Base-by-base conservation (phyloP, 495 filamentous ascomycete genomes). In the Acidiella bohemica region DNA sequence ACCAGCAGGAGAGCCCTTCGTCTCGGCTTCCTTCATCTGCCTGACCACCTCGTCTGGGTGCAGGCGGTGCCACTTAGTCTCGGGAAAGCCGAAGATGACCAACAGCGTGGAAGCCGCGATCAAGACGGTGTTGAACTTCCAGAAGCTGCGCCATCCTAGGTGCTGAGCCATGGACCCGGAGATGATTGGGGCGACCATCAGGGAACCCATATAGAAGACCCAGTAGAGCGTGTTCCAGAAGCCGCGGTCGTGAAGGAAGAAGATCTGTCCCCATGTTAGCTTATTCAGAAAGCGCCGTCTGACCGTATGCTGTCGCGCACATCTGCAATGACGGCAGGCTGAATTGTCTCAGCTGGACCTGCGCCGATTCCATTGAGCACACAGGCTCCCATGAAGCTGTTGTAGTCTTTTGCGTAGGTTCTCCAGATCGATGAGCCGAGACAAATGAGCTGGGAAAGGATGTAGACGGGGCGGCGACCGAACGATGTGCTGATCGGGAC, bases 221-320 rank as follows among this genome's bases (percentile, higher is more conserved):
- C 74, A 80, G 53, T 80, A 80, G 10, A 78, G 60, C 0, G 75
- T 78, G 41, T 79, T 75, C 50, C 75, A 74, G 27, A 70, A 69
- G 18, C 76, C 76, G 31, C 76, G 63, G 47, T 79, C 74, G 50
- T 81, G 73, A 1, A 80, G 55, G 58, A 80, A 79, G 55, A 75
- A 73, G 38, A 77, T 71, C n/a, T n/a, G n/a, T n/a, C n/a, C n/a
- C n/a, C n/a, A n/a, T n/a, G n/a, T n/a, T n/a, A n/a, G n/a, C n/a
- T n/a, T n/a, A n/a, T n/a, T n/a, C n/a, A n/a, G n/a, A n/a, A n/a
- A n/a, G n/a, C n/a, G n/a, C n/a, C n/a, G n/a, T n/a, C n/a, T n/a
- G n/a, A n/a, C n/a, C n/a, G n/a, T n/a, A n/a, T n/a, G n/a, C n/a
- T n/a, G n/a, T n/a, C n/a, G n/a, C n/a, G n/a, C n/a, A n/a, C n/a